phyloP scores from a whole-genome alignment of 345 rosid species.

The Cardamine occulta region DNA sequence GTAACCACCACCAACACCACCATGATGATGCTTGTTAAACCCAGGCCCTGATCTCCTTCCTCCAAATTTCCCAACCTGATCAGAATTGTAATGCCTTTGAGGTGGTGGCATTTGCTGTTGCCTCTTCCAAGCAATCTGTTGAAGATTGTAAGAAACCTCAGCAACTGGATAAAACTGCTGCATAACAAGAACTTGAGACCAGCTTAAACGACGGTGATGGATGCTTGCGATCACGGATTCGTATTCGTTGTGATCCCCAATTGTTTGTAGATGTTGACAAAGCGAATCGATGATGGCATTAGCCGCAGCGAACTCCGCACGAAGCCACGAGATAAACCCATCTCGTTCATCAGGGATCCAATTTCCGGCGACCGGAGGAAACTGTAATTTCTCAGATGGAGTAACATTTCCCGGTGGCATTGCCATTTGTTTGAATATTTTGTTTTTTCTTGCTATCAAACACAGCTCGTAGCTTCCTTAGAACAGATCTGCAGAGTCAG shows the following conservation, averaged over 20 bases:
- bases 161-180: conserved; percentile 73
- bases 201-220: conserved; percentile 76
- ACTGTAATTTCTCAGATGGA: conserved; percentile 68
- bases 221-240: conserved; percentile 58
- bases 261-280: conserved; percentile 62
- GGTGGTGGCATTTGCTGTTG: conserved; percentile 54
- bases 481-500: conserved; percentile 35
- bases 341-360: conserved; percentile 85
- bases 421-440: conserved; percentile 54
- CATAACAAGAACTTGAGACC: conserved; percentile 81
- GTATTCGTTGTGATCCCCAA: conserved; percentile 79
- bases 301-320: conserved; percentile 92
- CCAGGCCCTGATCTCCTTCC: conserved; percentile 62
- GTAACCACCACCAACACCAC: conserved; percentile 37
- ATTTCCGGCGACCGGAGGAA: conserved; percentile 47
- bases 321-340: conserved; percentile 79
- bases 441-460: conserved; percentile 6
- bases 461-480: conserved; percentile 31
- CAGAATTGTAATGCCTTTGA: conserved; percentile 49
- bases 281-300: conserved; percentile 85
- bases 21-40: conserved; percentile 46
- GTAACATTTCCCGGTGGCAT: conserved; percentile 78
- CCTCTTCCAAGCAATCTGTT: conserved; percentile 66
- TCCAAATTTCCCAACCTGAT: conserved; percentile 57
- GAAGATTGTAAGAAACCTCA: conserved; percentile 62